These are phyloP conservation scores for Puccinia horiana DNA, from an alignment of 1,284 basidiomycete species.

Conservation along the genomic window DNA sequence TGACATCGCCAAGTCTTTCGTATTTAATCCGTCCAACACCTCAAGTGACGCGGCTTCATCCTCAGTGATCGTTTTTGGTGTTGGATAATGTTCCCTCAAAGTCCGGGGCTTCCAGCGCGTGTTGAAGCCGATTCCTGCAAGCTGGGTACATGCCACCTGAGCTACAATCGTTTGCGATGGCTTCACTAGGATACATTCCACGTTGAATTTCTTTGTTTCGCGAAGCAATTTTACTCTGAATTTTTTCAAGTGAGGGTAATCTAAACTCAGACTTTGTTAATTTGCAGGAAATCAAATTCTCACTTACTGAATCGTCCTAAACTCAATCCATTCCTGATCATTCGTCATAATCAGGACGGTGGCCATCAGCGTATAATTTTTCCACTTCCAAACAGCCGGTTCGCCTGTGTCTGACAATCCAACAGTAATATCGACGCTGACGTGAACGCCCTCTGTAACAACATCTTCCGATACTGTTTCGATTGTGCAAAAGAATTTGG, in stretches of 20 bases:
- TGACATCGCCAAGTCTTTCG: constrained; percentile 29
- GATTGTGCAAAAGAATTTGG: constrained; percentile 41
- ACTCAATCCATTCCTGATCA: constrained; percentile 50
- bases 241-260: background rate
- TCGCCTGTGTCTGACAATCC: constrained; percentile 30
- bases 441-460: constrained; percentile 34
- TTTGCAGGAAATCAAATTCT: background rate
- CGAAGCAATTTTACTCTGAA: constrained; percentile 37
- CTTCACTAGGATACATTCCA: constrained; percentile 46
- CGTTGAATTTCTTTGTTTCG: constrained; percentile 39
- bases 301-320: constrained; percentile 46
- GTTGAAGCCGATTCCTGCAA: constrained; percentile 45
- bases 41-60: constrained; percentile 33
- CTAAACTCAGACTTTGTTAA: background rate
- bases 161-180: constrained; percentile 42
- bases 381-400: constrained; percentile 33
- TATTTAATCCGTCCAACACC: constrained; percentile 28
- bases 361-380: constrained; percentile 42
- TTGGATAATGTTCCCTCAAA: constrained; percentile 41
- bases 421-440: constrained; percentile 40
- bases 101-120: constrained; percentile 34
- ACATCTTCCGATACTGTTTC: constrained; percentile 37
- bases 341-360: constrained; percentile 45
- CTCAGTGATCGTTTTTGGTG: constrained; percentile 35
- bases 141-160: constrained; percentile 37